Evolutionary conservation across 2,329 filamentous ascomycete genomes (phyloP).

Genomic region (Alternaria conjuncta): DNA sequence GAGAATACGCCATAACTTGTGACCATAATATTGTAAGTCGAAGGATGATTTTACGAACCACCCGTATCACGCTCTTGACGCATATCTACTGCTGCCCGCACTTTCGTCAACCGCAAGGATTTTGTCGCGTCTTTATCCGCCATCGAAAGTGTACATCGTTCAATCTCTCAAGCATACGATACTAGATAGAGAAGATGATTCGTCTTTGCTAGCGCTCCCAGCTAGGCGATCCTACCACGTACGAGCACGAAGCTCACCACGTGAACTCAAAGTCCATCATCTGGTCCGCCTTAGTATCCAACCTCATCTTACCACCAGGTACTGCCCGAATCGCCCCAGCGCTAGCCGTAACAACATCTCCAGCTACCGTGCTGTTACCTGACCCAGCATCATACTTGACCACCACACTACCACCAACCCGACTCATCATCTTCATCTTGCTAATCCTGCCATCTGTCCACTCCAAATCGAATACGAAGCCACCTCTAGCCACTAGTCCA

Average conservation of each 20-base stretch:
- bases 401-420: constrained; percentile 2
- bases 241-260: background rate
- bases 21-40: too few species aligned
- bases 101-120: background rate
- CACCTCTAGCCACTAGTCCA: constrained; percentile 20
- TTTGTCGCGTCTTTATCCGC: background rate
- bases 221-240: constrained; percentile 7
- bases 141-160: background rate
- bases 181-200: background rate
- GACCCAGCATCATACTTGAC: background rate
- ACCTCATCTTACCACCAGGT: background rate
- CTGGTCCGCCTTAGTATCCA: background rate
- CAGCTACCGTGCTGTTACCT: background rate
- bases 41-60: background rate
- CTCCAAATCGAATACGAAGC: constrained; percentile 25
- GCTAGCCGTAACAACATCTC: background rate
- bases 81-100: background rate
- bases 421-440: constrained; percentile 26
- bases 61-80: background rate
- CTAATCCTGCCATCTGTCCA: constrained; percentile 17
- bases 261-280: constrained; percentile 1
- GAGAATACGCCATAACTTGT: background rate
- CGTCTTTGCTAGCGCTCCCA: background rate
- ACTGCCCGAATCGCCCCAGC: background rate
- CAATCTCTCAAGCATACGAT: background rate